Base-by-base conservation (phyloP, 2,329 filamentous ascomycete genomes). In the Fusarium pseudograminearum region DNA sequence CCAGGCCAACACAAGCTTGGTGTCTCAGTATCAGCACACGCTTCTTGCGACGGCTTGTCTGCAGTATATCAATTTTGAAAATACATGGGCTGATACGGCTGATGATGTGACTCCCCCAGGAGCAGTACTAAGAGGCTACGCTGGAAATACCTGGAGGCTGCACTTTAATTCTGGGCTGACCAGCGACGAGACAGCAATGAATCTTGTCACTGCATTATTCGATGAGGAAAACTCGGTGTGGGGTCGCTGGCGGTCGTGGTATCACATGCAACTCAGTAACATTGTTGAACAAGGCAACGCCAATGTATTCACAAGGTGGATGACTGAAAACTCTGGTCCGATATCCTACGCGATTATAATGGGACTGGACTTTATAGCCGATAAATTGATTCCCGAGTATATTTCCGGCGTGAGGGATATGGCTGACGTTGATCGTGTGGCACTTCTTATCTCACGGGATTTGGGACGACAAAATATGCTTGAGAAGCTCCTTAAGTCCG, bases 1-100 rank as follows among this genome's bases (percentile, higher is more conserved):
- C 7, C 14, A 15, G 3, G 18, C 30, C n/a, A 11, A 33, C 16
- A 2, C 4, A 4, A 26, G 40, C n/a, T 20, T 26, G 15, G 26
- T 15, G 3, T 34, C 34, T 20, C 15, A 41, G 8, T 34, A 40
- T 14, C 34, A 57, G 11, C 33, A 57, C 12, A 57, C 34, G 4
- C 7, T 48, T 9, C 54, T 47, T n/a, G 34, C 44, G 12, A 57
- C 10, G 34, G 54, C 54, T 7, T 57, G 54, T 16, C 44, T 57
- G 4, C 44, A 48, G n/a, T 57, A 57, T n/a, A 16, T 57, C 9
- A 26, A 16, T 8, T 41, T 48, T 3, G 26, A 7, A 3, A 15
- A n/a, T 18, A 20, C 24, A n/a, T 57, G 44, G 53, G 3, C 26
- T 9, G 26, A 48, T 28, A 15, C 6, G 20, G 10, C 18, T 4